Evolutionary conservation across 176 grass and related monocot genomes (phyloP), one percentile per base, ranked within the genome.

Genomic region (Rhynchospora pubera): DNA sequence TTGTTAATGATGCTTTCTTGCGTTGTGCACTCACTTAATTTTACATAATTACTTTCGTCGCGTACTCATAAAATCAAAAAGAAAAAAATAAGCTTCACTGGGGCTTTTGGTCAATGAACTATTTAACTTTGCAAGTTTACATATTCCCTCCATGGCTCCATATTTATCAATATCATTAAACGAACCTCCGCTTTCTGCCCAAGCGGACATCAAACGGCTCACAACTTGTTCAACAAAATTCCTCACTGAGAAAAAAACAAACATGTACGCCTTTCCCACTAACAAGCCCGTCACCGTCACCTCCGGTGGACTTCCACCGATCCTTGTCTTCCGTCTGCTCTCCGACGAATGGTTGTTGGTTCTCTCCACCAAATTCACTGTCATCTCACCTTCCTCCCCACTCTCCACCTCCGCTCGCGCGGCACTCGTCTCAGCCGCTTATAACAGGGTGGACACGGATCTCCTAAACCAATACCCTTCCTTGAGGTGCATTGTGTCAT

Each of bases 401-500:
- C 68, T 14, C 2, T 19, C 7, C 26, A 63, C 73, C 0, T 69
- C 78, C 42, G 15, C 70, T 47, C 15, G 30, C 83, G 83, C 79
- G 6, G 69, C 62, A 34, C 44, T 91, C 60, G 5, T 79, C 21
- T 62, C 23, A 5, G 44, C 9, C 26, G 60, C 58, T 14, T 8
- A 19, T 39, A 10, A 62, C 62, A 5, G 5, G 6, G 70, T 83
- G 14, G 53, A 87, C 83, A 16, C 28, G 2, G 43, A 28, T 22
- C 63, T 91, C 66, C 32, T 91, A 5, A 48, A 63, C 66, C n/a
- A 69, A 3, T 73, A 52, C 15, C 85, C 89, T 0, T 74, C 30
- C 53, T 74, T 87, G 43, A 21, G 24, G 23, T 83, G 61, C 82
- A 10, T 91, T 34, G 78, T 91, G 6, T 65, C 83, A 68, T 63